A percentile compares a stretch with the other conserved stretches of the same genome.
phyloP scores from a whole-genome alignment of 2,329 filamentous ascomycete genomes.

The Chrysoporthe austroafricana region DNA sequence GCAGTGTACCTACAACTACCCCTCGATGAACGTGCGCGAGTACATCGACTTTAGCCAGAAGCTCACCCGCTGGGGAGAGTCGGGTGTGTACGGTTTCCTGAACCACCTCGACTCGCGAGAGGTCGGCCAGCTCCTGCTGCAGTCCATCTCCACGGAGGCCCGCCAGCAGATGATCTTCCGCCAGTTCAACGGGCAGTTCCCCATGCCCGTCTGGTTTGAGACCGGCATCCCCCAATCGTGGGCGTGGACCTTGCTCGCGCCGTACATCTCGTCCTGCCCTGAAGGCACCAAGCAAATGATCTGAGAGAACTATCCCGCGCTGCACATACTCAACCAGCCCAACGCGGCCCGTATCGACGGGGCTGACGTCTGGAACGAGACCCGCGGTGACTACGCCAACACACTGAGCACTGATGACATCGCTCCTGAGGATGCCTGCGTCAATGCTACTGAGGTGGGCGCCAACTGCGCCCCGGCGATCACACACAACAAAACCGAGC shows the following conservation, averaged over 20 bases:
- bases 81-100: constrained; percentile 80
- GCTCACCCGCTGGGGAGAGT: constrained; percentile 80
- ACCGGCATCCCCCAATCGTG: constrained; percentile 80
- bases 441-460: constrained; percentile 57
- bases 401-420: constrained; percentile 55
- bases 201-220: constrained; percentile 84
- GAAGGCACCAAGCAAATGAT: constrained; percentile 71
- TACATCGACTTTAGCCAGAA: constrained; percentile 86
- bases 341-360: constrained; percentile 72
- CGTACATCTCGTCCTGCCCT: constrained; percentile 79
- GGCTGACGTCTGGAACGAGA: constrained; percentile 66
- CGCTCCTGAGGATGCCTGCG: constrained; percentile 53
- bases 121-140: constrained; percentile 71
- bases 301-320: constrained; percentile 83
- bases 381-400: constrained; percentile 61
- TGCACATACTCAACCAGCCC: constrained; percentile 75
- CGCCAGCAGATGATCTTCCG: constrained; percentile 85
- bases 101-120: constrained; percentile 77
- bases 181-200: constrained; percentile 78
- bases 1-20: constrained; percentile 84
- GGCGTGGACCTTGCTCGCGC: constrained; percentile 81
- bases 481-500: constrained; percentile 68
- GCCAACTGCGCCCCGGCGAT: constrained; percentile 67
- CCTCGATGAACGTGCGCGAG: constrained; percentile 73
- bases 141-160: constrained; percentile 78